phyloP scores from a whole-genome alignment of 306 rosid species.

The Lagenaria siceraria region DNA sequence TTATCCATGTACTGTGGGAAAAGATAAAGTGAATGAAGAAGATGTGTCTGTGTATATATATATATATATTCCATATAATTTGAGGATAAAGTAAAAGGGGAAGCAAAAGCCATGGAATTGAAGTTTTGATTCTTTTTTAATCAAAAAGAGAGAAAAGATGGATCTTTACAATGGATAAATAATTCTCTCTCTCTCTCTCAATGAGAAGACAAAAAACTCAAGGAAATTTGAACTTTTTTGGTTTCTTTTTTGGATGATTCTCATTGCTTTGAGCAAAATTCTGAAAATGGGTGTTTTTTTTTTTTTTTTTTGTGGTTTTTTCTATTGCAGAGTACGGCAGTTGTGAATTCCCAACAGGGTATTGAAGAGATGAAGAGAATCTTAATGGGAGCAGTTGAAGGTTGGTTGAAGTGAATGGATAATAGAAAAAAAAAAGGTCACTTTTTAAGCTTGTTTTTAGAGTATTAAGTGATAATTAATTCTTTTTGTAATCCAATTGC shows the following conservation, averaged over 20 bases:
- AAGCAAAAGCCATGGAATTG: neutral
- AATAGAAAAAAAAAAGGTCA: neutral
- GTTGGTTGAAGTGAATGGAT: neutral
- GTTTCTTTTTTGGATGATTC: neutral
- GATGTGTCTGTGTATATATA: too few species aligned
- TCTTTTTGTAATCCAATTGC: constrained; percentile 6
- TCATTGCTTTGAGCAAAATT: neutral
- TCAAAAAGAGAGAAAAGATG: neutral
- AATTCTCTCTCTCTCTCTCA: neutral
- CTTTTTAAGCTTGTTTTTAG: neutral
- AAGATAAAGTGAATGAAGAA: too few species aligned
- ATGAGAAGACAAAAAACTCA: constrained; percentile 1
- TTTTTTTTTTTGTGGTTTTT: neutral
- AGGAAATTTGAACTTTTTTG: neutral
- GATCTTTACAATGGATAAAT: neutral
- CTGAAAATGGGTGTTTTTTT: neutral
- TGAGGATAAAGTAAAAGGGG: neutral
- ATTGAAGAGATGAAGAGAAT: constrained; percentile 11
- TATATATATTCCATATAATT: too few species aligned
- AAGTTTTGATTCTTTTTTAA: neutral
- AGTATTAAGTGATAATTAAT: neutral
- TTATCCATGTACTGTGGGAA: neutral
- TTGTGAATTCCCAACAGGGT: constrained; percentile 68
- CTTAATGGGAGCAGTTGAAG: neutral
- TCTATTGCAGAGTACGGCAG: constrained; percentile 55